Percentiles rank a stretch among this genome's conserved stretches.
Evolutionary conservation across 331 rosid genomes (phyloP).

Genomic region (Dryas integrifolia): DNA sequence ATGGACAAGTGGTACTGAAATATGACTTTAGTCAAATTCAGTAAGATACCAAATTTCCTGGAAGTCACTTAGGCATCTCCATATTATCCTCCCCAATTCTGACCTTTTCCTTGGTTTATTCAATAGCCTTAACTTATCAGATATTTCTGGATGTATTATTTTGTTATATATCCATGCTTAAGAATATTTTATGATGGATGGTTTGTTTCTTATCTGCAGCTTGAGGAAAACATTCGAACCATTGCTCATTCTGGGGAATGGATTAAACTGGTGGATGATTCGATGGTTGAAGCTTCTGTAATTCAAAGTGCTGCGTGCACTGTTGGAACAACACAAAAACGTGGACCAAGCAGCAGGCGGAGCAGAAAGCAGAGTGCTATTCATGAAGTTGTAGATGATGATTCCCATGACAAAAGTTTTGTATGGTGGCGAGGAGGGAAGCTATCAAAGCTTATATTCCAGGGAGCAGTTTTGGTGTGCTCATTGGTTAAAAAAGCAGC

Average conservation of each 20-base stretch:
- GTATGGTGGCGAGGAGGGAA: conserved; percentile 89
- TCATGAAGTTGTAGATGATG: conserved; percentile 53
- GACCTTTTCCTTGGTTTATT: neutral
- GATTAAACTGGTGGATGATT: conserved; percentile 82
- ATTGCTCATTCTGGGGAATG: conserved; percentile 75
- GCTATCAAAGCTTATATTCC: conserved; percentile 60
- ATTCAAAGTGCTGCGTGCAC: conserved; percentile 54
- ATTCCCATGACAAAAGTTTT: conserved; percentile 38
- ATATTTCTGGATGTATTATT: neutral
- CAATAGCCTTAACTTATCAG: neutral
- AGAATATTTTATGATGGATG: conserved; percentile 25
- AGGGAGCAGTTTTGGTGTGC: conserved; percentile 65
- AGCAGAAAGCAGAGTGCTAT: conserved; percentile 57
- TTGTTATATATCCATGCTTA: conserved; percentile 14
- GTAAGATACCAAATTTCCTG: neutral
- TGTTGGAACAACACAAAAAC: conserved; percentile 62
- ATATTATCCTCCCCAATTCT: neutral
- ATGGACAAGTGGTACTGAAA: neutral
- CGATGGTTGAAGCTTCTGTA: conserved; percentile 51
- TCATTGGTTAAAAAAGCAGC: conserved; percentile 69
- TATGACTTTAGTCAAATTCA: neutral
- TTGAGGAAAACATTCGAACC: conserved; percentile 66
- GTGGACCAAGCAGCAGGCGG: conserved; percentile 66
- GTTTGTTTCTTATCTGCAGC: conserved; percentile 51
- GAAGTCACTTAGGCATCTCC: neutral